phyloP scores from a whole-genome alignment of 306 rosid genomes.

The Corylus americana region DNA sequence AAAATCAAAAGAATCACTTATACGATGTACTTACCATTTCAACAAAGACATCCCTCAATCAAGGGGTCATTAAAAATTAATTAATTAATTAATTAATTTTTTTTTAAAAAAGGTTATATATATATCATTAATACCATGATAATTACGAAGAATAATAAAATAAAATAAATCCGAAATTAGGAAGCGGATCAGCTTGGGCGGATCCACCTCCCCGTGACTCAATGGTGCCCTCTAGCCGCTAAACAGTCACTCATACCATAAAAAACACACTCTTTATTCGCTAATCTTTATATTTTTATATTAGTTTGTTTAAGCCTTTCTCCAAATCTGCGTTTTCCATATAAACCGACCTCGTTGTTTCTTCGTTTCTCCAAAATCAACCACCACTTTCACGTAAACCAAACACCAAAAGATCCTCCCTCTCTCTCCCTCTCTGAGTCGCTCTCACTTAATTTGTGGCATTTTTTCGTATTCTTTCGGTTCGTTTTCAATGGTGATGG shows the following conservation, averaged over 20 bases:
- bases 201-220: slow-evolving; percentile 42
- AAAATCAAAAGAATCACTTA: too few species aligned
- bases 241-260: slow-evolving; percentile 6
- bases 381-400: slow-evolving; percentile 32
- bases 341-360: slow-evolving; percentile 18
- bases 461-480: background rate
- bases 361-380: slow-evolving; percentile 23
- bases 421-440: background rate
- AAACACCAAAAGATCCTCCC: background rate
- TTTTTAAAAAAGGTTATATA: too few species aligned
- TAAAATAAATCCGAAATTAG: background rate
- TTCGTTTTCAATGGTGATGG: slow-evolving; percentile 51
- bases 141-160: too few species aligned
- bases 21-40: too few species aligned
- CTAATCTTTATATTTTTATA: background rate
- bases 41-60: too few species aligned
- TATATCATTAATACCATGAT: too few species aligned
- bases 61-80: too few species aligned
- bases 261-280: background rate
- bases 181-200: slow-evolving; percentile 23
- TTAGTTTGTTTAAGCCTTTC: background rate
- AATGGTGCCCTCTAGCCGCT: slow-evolving; percentile 30
- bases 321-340: slow-evolving; percentile 26
- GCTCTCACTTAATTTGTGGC: background rate
- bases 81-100: too few species aligned